Evolutionary conservation across 2,329 filamentous ascomycete genomes (phyloP).

Genomic region (Neurospora sp.): DNA sequence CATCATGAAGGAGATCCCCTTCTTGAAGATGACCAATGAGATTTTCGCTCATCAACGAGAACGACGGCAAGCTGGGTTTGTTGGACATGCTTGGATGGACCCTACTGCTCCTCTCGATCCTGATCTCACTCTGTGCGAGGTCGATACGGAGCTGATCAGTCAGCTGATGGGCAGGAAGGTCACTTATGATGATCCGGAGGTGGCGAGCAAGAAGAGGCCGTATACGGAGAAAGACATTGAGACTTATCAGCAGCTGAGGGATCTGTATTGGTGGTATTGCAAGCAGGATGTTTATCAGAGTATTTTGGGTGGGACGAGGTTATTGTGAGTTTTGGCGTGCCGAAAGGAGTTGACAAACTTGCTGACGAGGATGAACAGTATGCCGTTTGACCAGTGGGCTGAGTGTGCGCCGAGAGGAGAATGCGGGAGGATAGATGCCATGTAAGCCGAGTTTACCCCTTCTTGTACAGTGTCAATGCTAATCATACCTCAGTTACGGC

Average conservation of each 20-base stretch:
- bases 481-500: constrained; percentile 53
- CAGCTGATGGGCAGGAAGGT: constrained; percentile 31
- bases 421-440: constrained; percentile 64
- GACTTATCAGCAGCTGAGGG: constrained; percentile 69
- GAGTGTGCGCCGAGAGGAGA: constrained; percentile 79
- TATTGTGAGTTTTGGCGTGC: constrained; percentile 56
- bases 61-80: background rate
- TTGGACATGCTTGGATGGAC: background rate
- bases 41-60: constrained; percentile 53
- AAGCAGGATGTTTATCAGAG: constrained; percentile 93
- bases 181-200: constrained; percentile 15
- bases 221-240: constrained; percentile 57
- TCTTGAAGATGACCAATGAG: constrained; percentile 59
- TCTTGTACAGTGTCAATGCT: constrained; percentile 9
- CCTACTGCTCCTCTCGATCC: constrained; percentile 7
- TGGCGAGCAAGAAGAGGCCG: background rate
- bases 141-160: constrained; percentile 32
- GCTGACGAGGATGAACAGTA: constrained; percentile 35
- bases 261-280: constrained; percentile 91
- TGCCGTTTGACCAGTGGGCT: constrained; percentile 73
- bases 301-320: constrained; percentile 71
- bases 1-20: constrained; percentile 73
- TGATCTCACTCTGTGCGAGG: constrained; percentile 24
- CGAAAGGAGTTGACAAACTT: background rate
- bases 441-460: constrained; percentile 34